phyloP scores from a whole-genome alignment of 2,329 filamentous ascomycete species.

The Knufia fluminis region DNA sequence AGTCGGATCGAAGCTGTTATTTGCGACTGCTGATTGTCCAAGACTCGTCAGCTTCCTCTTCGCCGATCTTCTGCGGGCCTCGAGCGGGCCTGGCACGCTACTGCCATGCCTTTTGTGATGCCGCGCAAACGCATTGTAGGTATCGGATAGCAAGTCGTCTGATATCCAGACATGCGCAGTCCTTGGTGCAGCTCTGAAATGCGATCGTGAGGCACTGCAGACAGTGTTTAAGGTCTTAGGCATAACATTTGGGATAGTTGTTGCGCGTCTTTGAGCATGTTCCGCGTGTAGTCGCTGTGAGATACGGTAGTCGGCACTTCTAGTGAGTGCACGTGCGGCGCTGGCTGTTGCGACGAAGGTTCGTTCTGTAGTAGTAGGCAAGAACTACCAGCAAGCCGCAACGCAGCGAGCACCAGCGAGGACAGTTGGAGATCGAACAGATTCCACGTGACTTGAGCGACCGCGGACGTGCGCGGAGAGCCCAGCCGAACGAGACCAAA shows the following conservation, averaged over 20 bases:
- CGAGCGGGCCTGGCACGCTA: slow-evolving; percentile 53
- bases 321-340: too few relatives aligned
- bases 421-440: too few relatives aligned
- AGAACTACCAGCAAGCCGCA: too few relatives aligned
- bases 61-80: slow-evolving; percentile 47
- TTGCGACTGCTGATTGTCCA: slow-evolving; percentile 28
- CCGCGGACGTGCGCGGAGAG: too few relatives aligned
- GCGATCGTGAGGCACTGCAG: slow-evolving; percentile 15
- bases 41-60: slow-evolving; percentile 47
- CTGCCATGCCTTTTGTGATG: slow-evolving; percentile 48
- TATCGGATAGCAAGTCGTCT: slow-evolving; percentile 34
- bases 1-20: slow-evolving; percentile 30
- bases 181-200: neutral
- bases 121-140: slow-evolving; percentile 39
- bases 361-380: too few relatives aligned
- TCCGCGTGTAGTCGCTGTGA: neutral
- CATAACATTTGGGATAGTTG: slow-evolving; percentile 17
- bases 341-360: too few relatives aligned
- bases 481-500: too few relatives aligned
- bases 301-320: too few relatives aligned
- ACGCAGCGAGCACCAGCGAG: too few relatives aligned
- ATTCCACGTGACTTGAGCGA: too few relatives aligned
- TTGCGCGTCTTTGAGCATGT: neutral
- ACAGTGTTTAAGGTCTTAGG: slow-evolving; percentile 15
- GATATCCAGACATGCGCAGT: slow-evolving; percentile 33